Conservation (phyloP, 352 stramenopile species). For the Globisporangium echinulatum region DNA sequence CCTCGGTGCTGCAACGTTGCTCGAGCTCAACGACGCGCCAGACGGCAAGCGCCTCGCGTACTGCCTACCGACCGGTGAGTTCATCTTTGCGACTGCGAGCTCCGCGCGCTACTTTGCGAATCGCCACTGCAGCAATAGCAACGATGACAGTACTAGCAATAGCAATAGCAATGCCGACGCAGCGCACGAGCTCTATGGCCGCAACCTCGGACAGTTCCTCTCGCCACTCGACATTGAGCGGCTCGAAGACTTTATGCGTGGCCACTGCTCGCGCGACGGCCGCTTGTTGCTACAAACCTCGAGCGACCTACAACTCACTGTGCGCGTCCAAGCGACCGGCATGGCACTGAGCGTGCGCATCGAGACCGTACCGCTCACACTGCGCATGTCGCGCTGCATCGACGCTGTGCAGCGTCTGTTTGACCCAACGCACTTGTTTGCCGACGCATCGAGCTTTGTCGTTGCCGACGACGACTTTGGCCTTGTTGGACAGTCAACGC, state of each 20-base stretch:
- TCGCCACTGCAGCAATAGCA: not conserved
- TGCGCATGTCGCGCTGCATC: conserved; percentile 77
- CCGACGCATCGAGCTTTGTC: conserved; percentile 70
- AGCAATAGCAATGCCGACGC: not conserved
- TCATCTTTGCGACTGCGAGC: conserved; percentile 57
- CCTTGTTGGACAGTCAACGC: too few species aligned
- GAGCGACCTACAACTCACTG: conserved; percentile 35
- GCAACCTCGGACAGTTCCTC: conserved; percentile 57
- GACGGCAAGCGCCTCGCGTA: conserved; percentile 48
- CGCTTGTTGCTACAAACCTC: conserved; percentile 11
- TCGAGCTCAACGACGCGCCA: conserved; percentile 53
- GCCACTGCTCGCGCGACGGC: conserved; percentile 16
- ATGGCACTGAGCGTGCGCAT: conserved; percentile 48
- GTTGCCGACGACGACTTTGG: conserved; percentile 58
- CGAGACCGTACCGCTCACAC: conserved; percentile 50
- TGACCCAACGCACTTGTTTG: conserved; percentile 40
- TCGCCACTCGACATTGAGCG: conserved; percentile 47
- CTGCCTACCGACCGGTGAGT: conserved; percentile 66
- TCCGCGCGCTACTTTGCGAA: conserved; percentile 33
- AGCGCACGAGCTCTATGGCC: conserved; percentile 48
- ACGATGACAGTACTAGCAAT: not conserved
- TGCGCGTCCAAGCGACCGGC: conserved; percentile 23
- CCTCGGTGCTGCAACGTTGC: conserved; percentile 41
- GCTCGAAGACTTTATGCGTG: conserved; percentile 48
- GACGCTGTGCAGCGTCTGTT: conserved; percentile 51